Percentiles rank a stretch among this genome's conserved stretches.
Conservation (phyloP, 352 stramenopile species). For the Phytophthora cryptogea region DNA sequence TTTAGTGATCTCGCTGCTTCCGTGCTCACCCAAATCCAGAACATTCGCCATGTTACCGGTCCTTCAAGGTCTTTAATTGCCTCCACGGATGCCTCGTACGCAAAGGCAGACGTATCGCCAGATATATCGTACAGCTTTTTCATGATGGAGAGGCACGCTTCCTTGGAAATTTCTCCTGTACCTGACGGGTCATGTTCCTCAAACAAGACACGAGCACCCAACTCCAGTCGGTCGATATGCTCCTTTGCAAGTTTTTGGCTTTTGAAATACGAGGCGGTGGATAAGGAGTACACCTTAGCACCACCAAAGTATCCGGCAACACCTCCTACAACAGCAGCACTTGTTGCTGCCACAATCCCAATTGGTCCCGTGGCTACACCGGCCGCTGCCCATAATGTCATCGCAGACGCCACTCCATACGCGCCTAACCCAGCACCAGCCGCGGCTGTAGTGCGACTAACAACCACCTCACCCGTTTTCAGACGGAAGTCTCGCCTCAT, state of each 20-base stretch:
- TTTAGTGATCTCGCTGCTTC: constrained; percentile 73
- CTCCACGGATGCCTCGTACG: constrained; percentile 59
- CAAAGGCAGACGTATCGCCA: constrained; percentile 59
- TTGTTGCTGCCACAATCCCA: constrained; percentile 74
- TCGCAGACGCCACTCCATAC: constrained; percentile 68
- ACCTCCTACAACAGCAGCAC: constrained; percentile 73
- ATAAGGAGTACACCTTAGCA: constrained; percentile 70
- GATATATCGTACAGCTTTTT: constrained; percentile 75
- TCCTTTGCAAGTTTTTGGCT: constrained; percentile 75
- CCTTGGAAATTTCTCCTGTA: constrained; percentile 66
- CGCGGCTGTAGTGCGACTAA: constrained; percentile 68
- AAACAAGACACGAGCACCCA: constrained; percentile 84
- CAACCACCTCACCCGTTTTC: constrained; percentile 77
- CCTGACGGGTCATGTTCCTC: constrained; percentile 74
- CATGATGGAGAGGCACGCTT: constrained; percentile 75
- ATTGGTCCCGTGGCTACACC: constrained; percentile 70
- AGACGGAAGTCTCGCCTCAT: constrained; percentile 80
- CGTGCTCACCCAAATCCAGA: constrained; percentile 86
- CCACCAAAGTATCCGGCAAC: constrained; percentile 83
- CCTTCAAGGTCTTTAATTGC: constrained; percentile 74
- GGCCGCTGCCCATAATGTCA: constrained; percentile 80
- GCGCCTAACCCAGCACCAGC: constrained; percentile 74
- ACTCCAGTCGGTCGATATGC: constrained; percentile 79
- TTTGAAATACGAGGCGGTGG: constrained; percentile 75
- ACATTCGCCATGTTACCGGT: constrained; percentile 77